Base-by-base conservation (phyloP, 352 stramenopile species). In the Globisporangium splendens region DNA sequence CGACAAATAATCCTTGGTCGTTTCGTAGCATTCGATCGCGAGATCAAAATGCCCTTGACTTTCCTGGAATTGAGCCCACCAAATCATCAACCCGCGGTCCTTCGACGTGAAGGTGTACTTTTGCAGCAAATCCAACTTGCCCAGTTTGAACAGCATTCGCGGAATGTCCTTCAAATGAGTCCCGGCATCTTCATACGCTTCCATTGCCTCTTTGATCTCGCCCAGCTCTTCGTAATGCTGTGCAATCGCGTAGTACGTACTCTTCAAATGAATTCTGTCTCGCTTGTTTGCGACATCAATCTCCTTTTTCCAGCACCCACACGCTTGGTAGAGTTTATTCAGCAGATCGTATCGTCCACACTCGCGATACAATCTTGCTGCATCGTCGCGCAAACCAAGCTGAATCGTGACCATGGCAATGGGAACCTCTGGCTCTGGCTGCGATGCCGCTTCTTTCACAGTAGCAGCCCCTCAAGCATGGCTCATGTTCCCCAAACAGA, bases 401-500 rank as follows among this genome's bases (percentile, higher is more conserved):
- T 98, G 91, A 22, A 98, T 94, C 8, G 95, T 93, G 35, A 98
- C 88, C 73, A 96, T 92, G 0, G 91, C 92, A 33, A 98, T 91
- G 8, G 75, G 69, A 1, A 88, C 84, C 61, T 97, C 87, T 0
- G 86, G 31, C 60, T 97, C 73, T 11, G 84, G 77, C 60, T 92
- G 58, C 49, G 68, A 61, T 60, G 83, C 79, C 41, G 80, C 81
- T 28, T 88, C 73, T 42, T 92, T 77, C 13, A 98, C 79, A n/a
- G 94, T 94, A 13, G 83, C 83, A 3, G 91, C 86, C 7, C 95
- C 95, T 18, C 95, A 77, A 8, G 85, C 86, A 54, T 98, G 89
- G 7, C 91, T 91, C 94, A 98, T 98, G 63, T 98, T 97, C 1
- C 86, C 86, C 3, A 98, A 73, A 63, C 95, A 98, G 11, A 98